Percentiles rank a stretch among this genome's conserved stretches.
These are phyloP conservation scores for Chalaropsis ovoidea DNA, from an alignment of 2,329 filamentous ascomycete species.

Conservation along the genomic window DNA sequence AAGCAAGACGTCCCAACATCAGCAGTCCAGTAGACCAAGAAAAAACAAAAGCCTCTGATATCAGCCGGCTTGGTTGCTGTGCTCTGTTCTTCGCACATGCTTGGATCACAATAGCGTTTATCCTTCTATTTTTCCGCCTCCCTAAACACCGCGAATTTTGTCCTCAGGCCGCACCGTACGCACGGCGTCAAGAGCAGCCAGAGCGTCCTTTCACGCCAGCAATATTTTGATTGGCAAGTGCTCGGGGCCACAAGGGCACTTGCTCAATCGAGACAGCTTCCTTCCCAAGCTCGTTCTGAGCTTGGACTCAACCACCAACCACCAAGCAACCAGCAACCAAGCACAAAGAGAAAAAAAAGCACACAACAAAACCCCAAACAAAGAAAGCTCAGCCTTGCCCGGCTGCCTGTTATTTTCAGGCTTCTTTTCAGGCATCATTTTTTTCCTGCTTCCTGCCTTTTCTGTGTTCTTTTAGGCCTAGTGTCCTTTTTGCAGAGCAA, in stretches of 20 bases:
- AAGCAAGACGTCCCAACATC: too few relatives aligned
- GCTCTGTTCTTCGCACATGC: slow-evolving; percentile 7
- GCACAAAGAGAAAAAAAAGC: slow-evolving; percentile 1
- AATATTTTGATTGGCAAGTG: slow-evolving; percentile 7
- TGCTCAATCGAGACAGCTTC: slow-evolving; percentile 9
- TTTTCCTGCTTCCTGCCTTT: too few relatives aligned
- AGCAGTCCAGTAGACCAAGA: too few relatives aligned
- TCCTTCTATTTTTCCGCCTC: background rate
- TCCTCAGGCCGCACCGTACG: slow-evolving; percentile 11
- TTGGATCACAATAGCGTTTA: slow-evolving; percentile 9
- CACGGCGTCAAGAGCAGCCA: slow-evolving; percentile 5
- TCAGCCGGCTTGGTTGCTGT: background rate
- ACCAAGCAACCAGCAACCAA: background rate
- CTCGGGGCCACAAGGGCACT: background rate
- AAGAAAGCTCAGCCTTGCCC: background rate
- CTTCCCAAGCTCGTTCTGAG: slow-evolving; percentile 10
- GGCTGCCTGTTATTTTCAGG: background rate
- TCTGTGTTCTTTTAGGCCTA: background rate
- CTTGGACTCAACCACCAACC: slow-evolving; percentile 16
- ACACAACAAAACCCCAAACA: background rate
- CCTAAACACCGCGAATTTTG: background rate
- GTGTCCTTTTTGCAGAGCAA: background rate
- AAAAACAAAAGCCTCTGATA: too few relatives aligned
- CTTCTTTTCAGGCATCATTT: background rate
- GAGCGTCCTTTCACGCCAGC: background rate